Base-by-base conservation (phyloP, 305 asterid species). In the Andrographis paniculata region DNA sequence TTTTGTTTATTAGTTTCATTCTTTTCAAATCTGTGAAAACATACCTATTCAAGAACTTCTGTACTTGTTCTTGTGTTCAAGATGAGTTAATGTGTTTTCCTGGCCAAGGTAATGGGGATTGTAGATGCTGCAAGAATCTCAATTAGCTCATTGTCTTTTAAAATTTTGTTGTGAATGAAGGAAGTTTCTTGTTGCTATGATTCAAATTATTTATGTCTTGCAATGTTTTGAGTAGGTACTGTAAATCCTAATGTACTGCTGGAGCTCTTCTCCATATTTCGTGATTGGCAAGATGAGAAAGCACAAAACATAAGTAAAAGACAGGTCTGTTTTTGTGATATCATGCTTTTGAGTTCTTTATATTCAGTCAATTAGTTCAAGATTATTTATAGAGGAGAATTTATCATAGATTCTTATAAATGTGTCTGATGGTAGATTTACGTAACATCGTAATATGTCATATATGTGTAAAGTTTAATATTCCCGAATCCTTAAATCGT, bases 251-350 rank as follows among this genome's bases (percentile, higher is more conserved):
- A 80, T 64, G 80, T 86, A 46, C 78, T 91, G 56, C 75, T 83
- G 62, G 96, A 91, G 75, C 91, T 91, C 65, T 83, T 91, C 68
- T 68, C 89, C 14, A 55, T 77, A 57, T 86, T 76, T 61, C 94
- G 84, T 20, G 76, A 80, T 39, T 86, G 94, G 99, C 89, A 83
- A 65, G 96, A 83, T 67, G 70, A 68, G 62, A 76, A 75, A 59
- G 73, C 83, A 18, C 74, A 69, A 64, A 76, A 49, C 33, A 80
- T 86, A 55, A 65, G 57, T 56, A 71, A 63, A 64, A 77, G 81
- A 72, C 96, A 86, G 95, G 96, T 82, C 42, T 13, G 42, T 14
- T 17, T 13, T 17, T 13, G 14, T 38, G 28, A 48, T 46, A 22
- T 50, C 15, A 19, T 47, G 56, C 58, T 36, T 30, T 38, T 50